Evolutionary conservation across 495 filamentous ascomycete species (phyloP), one percentile per base, ranked within the genome.

Genomic region (Penicillium herquei): DNA sequence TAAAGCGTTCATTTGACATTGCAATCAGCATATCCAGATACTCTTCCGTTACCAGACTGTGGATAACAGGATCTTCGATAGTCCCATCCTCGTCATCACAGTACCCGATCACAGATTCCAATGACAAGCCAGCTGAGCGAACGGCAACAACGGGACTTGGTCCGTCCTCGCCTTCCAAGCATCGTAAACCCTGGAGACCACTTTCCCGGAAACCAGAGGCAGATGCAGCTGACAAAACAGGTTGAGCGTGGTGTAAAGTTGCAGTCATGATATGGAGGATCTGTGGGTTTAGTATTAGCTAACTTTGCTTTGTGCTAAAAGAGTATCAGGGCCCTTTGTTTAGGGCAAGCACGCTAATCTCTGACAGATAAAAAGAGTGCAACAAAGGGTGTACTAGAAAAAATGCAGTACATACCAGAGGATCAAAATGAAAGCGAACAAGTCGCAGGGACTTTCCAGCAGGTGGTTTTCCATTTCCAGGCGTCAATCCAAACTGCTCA

Each of bases 401-500:
- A 10, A 26, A 16, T 16, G 7, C 8, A 34, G 11, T 7, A 66
- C 83, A 57, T 80, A 94, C 92, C 91, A 98, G 89, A 33, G 93
- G 89, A 67, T 96, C 92, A 64, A 93, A 96, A 69, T 94, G 92
- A 76, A 96, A 89, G 66, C 91, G 90, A 39, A 96, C 83, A 62
- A 91, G 78, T 57, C 88, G 81, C 49, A 67, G 68, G 41, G 65
- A 58, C 32, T 37, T 56, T 34, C 58, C 49, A 37, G 41, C 53
- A 32, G 64, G 62, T 21, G 66, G 64, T 48, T 63, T 70, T 7
- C 69, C 65, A 65, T 71, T 59, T 12, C 66, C 65, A 51, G 63
- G 66, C 14, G 65, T 47, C 47, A 78, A 50, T 6, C 75, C 66
- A 68, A 72, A 72, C 49, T 66, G 37, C 35, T 65, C 58, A 51